Percentiles rank a stretch among this genome's conserved stretches.
phyloP scores from a whole-genome alignment of 2,329 filamentous ascomycete genomes.

The Tolypocladium pustulatum region DNA sequence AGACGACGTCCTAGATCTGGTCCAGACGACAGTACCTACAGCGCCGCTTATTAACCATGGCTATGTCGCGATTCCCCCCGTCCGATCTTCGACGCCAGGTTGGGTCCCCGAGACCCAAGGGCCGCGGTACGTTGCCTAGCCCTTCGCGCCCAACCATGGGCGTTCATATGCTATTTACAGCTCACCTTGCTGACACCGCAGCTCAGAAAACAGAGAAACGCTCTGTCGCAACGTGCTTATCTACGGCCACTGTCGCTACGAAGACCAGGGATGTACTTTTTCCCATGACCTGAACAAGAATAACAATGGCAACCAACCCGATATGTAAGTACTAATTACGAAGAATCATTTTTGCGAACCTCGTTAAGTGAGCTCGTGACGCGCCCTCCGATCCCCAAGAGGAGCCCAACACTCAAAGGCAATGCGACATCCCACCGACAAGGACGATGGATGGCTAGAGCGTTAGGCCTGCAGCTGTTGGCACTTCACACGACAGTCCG shows the following conservation, averaged over 20 bases:
- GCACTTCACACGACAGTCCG: background rate
- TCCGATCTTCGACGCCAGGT: conserved; percentile 40
- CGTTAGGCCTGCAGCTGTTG: background rate
- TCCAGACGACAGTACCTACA: conserved; percentile 21
- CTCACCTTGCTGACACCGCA: background rate
- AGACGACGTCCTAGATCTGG: conserved; percentile 35
- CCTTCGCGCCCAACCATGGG: background rate
- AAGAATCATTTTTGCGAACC: background rate
- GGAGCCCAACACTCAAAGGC: background rate
- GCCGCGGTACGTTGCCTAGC: conserved; percentile 34
- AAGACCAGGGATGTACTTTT: conserved; percentile 84
- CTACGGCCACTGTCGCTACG: conserved; percentile 85
- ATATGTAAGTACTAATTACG: conserved; percentile 31
- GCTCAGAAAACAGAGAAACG: conserved; percentile 71
- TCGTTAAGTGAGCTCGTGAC: background rate
- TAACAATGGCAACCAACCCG: conserved; percentile 28
- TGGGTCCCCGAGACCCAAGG: conserved; percentile 46
- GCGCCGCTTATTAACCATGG: conserved; percentile 27
- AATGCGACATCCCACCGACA: background rate
- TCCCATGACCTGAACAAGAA: conserved; percentile 70
- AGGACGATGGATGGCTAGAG: background rate
- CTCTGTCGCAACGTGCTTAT: conserved; percentile 88
- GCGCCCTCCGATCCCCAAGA: background rate
- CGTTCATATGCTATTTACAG: background rate
- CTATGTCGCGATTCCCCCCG: conserved; percentile 33